These are phyloP conservation scores for Trichomonas tenax DNA, from an alignment of 208 protist species.

Conservation along the genomic window DNA sequence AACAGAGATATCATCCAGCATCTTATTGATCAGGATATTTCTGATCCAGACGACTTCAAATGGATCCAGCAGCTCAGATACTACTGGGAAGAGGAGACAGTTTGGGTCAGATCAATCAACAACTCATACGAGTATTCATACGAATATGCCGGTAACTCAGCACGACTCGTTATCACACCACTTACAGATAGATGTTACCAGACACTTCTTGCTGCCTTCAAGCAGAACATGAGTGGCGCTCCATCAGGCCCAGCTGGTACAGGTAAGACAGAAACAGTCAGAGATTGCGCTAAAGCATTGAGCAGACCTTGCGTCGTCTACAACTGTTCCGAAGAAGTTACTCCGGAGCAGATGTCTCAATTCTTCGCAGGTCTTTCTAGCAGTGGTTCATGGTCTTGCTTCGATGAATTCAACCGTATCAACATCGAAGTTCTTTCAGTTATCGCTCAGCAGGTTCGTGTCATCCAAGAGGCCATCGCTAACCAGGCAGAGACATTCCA, in stretches of 20 bases:
- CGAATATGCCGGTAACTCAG: constrained; percentile 46
- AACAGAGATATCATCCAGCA: constrained; percentile 37
- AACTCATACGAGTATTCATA: constrained; percentile 41
- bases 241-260: constrained; percentile 54
- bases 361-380: constrained; percentile 39
- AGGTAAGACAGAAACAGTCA: constrained; percentile 57
- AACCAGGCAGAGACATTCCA: constrained; percentile 34
- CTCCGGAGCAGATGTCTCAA: constrained; percentile 38
- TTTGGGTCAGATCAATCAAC: constrained; percentile 41
- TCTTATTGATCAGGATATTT: constrained; percentile 63
- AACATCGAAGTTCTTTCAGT: constrained; percentile 47
- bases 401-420: constrained; percentile 58
- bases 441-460: constrained; percentile 41
- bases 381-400: constrained; percentile 50
- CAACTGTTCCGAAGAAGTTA: constrained; percentile 86
- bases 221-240: constrained; percentile 49
- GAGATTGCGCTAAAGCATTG: constrained; percentile 53
- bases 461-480: constrained; percentile 41
- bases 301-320: constrained; percentile 68
- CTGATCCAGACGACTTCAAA: constrained; percentile 71
- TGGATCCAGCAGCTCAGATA: constrained; percentile 84
- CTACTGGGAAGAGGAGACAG: constrained; percentile 62
- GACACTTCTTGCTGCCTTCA: constrained; percentile 51
- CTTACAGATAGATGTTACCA: constrained; percentile 58
- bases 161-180: constrained; percentile 45